Base-by-base conservation (phyloP, 495 filamentous ascomycete species). In the Hypoxylon rickii region DNA sequence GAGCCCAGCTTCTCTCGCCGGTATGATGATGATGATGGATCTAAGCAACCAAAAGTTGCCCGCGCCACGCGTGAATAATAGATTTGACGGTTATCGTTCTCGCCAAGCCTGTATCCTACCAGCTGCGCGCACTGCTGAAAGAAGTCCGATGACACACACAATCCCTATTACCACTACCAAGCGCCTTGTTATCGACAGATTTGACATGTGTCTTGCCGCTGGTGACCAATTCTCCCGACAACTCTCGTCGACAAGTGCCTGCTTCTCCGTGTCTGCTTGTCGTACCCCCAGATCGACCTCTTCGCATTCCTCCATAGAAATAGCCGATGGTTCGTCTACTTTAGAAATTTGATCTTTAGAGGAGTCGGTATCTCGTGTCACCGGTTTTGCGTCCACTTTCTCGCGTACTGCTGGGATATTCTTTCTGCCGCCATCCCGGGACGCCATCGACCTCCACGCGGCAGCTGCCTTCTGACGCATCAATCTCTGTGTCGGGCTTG, bases 391-490 rank as follows among this genome's bases (percentile, higher is more conserved):
- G 0, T 33, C 21, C 1, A 18, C 26, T 24, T 20, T 37, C 2
- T 63, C n/a, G 10, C 13, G 11, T 34, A 33, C 39, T n/a, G 37
- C 42, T 38, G 33, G 46, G 6, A 11, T 11, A 12, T 21, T 1
- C 11, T 17, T 43, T 18, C 11, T 37, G 6, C n/a, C 12, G 16
- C 11, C 1, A 5, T 57, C 38, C 16, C 38, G 44, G 24, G 53
- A 50, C 24, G 53, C 51, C 38, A 58, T 63, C 0, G 39, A 52
- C 7, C 16, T 63, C 60, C 67, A 70, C 1, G 69, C 70, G 3
- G 36, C 38, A 10, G 61, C 65, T 0, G 70, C 70, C 24, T 73
- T 71, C 4, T 66, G 63, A 3, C 70, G 69, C 43, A 73, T 53
- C 8, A 73, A 55, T 15, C 38, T 60, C 44, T 70, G 49, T 0